Evolutionary conservation across 345 rosid species (phyloP).

Genomic region (Trapa incisa): DNA sequence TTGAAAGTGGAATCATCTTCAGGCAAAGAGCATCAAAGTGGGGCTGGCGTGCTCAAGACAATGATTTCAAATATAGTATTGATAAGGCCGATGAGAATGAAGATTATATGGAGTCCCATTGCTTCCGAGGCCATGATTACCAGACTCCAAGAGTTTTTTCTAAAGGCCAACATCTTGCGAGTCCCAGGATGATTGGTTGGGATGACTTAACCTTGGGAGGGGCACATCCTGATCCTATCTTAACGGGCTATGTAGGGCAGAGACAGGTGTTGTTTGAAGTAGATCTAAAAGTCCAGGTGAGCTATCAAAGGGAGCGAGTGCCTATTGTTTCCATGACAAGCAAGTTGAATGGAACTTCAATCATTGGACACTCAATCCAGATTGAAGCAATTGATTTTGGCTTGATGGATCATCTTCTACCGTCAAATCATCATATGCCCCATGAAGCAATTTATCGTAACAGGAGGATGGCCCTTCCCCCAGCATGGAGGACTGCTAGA

Average conservation of each 20-base stretch:
- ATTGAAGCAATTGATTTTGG: conserved; percentile 66
- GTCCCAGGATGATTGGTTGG: conserved; percentile 35
- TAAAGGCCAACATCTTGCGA: conserved; percentile 25
- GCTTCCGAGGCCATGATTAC: conserved; percentile 27
- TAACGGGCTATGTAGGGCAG: conserved; percentile 28
- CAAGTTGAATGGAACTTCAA: conserved; percentile 72
- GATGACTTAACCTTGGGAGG: conserved; percentile 44
- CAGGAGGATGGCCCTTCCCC: conserved; percentile 37
- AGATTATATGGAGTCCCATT: conserved; percentile 27
- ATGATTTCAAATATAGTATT: conserved; percentile 14
- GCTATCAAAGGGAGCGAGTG: conserved; percentile 61
- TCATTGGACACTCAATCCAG: conserved; percentile 83
- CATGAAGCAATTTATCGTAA: conserved; percentile 38
- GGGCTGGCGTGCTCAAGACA: conserved; percentile 17
- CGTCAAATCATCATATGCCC: conserved; percentile 26
- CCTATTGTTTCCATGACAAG: conserved; percentile 79
- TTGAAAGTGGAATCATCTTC: conserved; percentile 26
- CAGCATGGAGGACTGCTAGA: conserved; percentile 90
- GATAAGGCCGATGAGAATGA: conserved; percentile 38
- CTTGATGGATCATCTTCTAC: conserved; percentile 41
- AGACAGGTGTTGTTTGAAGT: conserved; percentile 58
- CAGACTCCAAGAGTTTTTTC: conserved; percentile 27
- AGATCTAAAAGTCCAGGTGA: conserved; percentile 76
- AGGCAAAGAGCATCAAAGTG: conserved; percentile 33
- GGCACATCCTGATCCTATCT: conserved; percentile 29